A percentile compares a stretch with the other conserved stretches of the same genome.
These are phyloP conservation scores for Sindora glabra DNA, from an alignment of 306 rosid genomes.

Conservation along the genomic window DNA sequence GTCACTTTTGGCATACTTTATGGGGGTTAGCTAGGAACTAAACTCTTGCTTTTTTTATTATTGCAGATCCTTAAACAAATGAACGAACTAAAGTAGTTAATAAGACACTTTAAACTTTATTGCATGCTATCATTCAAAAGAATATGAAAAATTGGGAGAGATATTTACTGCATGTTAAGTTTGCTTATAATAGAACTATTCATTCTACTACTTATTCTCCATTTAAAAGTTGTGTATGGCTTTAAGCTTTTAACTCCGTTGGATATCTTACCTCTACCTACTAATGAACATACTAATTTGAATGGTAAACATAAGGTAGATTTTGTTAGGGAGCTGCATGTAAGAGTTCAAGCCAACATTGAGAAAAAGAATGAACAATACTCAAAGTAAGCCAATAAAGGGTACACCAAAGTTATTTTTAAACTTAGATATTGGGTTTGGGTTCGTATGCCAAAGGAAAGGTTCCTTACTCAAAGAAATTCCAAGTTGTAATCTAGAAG, in stretches of 20 bases:
- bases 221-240: background rate
- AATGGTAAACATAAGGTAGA: background rate
- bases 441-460: background rate
- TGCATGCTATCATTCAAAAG: background rate
- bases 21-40: background rate
- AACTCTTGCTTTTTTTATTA: background rate
- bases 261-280: background rate
- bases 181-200: background rate
- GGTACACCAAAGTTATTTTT: too few species aligned
- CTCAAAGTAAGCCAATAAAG: too few species aligned
- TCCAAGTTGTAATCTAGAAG: background rate
- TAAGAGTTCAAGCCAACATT: too few species aligned
- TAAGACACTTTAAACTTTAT: background rate
- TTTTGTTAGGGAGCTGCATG: too few species aligned
- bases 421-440: background rate
- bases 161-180: background rate
- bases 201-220: background rate
- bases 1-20: background rate
- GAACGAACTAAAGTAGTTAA: background rate
- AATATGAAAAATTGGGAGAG: background rate
- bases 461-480: background rate
- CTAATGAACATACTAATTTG: background rate
- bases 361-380: too few species aligned
- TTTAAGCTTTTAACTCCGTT: background rate
- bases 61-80: background rate